These are phyloP conservation scores for Platanus orientalis DNA, from an alignment of 164 flowering plant species.

Conservation along the genomic window DNA sequence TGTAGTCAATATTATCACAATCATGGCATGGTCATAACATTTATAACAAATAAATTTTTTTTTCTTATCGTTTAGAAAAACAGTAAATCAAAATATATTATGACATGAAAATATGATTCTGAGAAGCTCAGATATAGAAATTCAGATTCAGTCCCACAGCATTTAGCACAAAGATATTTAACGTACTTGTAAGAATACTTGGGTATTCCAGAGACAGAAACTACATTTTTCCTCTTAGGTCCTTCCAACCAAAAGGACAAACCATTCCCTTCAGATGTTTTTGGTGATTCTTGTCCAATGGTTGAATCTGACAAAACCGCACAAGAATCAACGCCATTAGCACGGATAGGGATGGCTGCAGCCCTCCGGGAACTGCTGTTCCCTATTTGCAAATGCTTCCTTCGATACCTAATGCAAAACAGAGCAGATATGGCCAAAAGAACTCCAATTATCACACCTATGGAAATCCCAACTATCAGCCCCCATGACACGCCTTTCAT, in stretches of 20 bases:
- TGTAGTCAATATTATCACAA: too few species aligned
- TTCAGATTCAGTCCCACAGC: too few species aligned
- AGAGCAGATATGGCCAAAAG: constrained; percentile 65
- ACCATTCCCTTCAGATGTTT: constrained; percentile 35
- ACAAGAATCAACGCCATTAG: constrained; percentile 72
- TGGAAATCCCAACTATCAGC: constrained; percentile 78
- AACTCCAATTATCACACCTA: constrained; percentile 87
- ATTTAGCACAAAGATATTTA: too few species aligned
- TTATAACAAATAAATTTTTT: too few species aligned
- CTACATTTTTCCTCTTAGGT: constrained; percentile 49
- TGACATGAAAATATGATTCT: too few species aligned
- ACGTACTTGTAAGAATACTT: constrained; percentile 85
- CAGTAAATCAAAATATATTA: too few species aligned
- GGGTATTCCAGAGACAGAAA: constrained; percentile 80
- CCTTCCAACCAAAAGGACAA: constrained; percentile 71
- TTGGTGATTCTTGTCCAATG: constrained; percentile 82
- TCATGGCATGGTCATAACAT: too few species aligned
- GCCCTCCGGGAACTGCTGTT: constrained; percentile 86
- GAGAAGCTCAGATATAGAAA: too few species aligned
- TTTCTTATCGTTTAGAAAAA: too few species aligned
- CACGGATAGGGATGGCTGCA: constrained; percentile 68
- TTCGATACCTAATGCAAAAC: constrained; percentile 62
- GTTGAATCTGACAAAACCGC: constrained; percentile 79
- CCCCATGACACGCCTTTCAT: constrained; percentile 76
- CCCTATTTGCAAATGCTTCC: constrained; percentile 72